Percentiles rank a stretch among this genome's conserved stretches.
phyloP scores from a whole-genome alignment of 768 basidiomycete species.

The Naganishia vishniacii region DNA sequence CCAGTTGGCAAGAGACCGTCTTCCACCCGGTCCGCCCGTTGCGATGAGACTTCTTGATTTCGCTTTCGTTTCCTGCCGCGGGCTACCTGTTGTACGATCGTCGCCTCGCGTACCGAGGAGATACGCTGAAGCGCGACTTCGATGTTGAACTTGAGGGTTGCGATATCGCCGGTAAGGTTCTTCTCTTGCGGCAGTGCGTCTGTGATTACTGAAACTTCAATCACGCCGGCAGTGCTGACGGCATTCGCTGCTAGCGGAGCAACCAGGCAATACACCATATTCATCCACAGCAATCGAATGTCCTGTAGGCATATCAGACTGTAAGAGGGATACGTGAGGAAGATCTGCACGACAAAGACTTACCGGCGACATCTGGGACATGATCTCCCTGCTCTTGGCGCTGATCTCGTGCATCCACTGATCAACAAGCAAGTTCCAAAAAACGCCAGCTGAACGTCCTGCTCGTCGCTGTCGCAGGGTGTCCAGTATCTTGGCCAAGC shows the following conservation, averaged over 20 bases:
- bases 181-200: background rate
- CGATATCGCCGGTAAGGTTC: background rate
- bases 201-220: background rate
- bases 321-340: background rate
- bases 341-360: background rate
- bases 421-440: constrained; percentile 7
- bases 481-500: background rate
- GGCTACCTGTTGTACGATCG: background rate
- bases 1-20: background rate
- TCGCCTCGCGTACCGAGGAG: background rate
- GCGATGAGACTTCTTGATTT: background rate
- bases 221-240: background rate
- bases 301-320: background rate
- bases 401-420: constrained; percentile 12
- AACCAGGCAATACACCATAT: background rate
- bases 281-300: background rate
- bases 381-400: background rate
- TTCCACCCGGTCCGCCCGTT: background rate
- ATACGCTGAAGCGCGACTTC: background rate
- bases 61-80: constrained; percentile 12
- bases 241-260: constrained; percentile 2
- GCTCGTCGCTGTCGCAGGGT: background rate
- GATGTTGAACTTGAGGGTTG: background rate
- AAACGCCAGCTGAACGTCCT: background rate
- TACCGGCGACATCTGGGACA: background rate